A percentile compares a stretch with the other conserved stretches of the same genome.
phyloP scores from a whole-genome alignment of 2,329 filamentous ascomycete species.

The Phialophora verrucosa region DNA sequence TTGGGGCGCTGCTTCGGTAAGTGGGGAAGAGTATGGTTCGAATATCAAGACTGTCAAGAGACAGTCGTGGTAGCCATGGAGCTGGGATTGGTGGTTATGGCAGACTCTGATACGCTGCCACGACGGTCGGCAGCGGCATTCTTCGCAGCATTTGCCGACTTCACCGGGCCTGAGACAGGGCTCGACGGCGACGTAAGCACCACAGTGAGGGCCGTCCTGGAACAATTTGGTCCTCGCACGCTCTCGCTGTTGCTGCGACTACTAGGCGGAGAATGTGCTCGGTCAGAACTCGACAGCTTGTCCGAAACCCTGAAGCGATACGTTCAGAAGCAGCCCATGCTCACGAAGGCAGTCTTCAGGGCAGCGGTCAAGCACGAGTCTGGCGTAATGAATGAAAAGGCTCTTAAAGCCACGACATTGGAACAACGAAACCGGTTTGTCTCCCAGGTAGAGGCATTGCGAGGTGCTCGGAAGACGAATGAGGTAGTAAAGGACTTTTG shows the following conservation, averaged over 20 bases:
- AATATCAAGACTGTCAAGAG: conserved; percentile 40
- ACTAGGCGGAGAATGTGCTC: conserved; percentile 51
- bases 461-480: conserved; percentile 48
- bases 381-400: conserved; percentile 34
- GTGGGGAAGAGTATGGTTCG: conserved; percentile 49
- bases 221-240: conserved; percentile 46
- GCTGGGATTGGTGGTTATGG: conserved; percentile 50
- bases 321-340: conserved; percentile 50
- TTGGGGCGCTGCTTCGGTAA: conserved; percentile 51
- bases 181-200: conserved; percentile 26
- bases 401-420: conserved; percentile 39
- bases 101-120: conserved; percentile 52
- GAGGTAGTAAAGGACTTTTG: conserved; percentile 51
- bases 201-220: conserved; percentile 34
- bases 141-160: conserved; percentile 50
- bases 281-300: conserved; percentile 52
- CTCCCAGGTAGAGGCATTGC: conserved; percentile 46
- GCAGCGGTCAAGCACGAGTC: conserved; percentile 45
- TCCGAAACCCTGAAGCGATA: conserved; percentile 50
- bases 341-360: conserved; percentile 47
- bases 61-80: conserved; percentile 47
- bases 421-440: conserved; percentile 51
- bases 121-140: conserved; percentile 54
- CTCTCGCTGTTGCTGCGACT: conserved; percentile 50
- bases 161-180: conserved; percentile 28